phyloP scores from a whole-genome alignment of 108 stramenopile genomes.

The Pelagomonas calceolata region DNA sequence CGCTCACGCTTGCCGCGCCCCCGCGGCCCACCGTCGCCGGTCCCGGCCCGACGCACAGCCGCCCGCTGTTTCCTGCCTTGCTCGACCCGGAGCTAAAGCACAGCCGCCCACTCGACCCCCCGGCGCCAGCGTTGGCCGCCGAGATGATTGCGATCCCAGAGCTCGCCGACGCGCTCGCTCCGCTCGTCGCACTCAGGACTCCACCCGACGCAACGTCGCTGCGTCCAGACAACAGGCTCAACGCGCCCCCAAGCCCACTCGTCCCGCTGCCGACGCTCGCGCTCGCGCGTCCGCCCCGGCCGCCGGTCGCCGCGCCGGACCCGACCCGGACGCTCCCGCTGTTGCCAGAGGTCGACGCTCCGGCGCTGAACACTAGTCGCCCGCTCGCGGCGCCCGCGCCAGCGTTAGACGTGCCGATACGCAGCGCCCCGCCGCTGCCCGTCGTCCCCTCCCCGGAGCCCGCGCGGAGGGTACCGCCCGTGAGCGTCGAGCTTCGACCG shows the following conservation, averaged over 20 bases:
- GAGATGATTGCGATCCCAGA: background rate
- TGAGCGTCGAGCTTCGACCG: background rate
- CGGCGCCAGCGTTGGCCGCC: background rate
- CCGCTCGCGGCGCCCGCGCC: background rate
- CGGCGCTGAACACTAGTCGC: background rate
- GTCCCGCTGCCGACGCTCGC: slow-evolving; percentile 2
- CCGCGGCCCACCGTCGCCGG: background rate
- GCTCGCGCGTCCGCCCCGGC: background rate
- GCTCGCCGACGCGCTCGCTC: background rate
- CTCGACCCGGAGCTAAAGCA: too few species aligned
- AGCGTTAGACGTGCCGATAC: background rate
- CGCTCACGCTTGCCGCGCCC: background rate
- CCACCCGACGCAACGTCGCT: background rate
- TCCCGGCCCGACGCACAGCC: too few species aligned
- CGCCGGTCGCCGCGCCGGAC: slow-evolving; percentile 5
- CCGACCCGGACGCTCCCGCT: background rate
- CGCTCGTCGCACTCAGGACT: background rate
- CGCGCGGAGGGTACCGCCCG: background rate
- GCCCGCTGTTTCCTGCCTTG: too few species aligned
- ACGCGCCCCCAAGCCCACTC: background rate
- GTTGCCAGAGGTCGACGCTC: background rate
- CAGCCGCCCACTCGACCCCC: background rate
- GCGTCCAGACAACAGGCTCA: background rate
- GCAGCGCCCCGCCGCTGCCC: background rate
- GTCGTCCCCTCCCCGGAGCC: background rate